Base-by-base conservation (phyloP, 192 early-diverging fungal species). In the Chytriomyces sp. region DNA sequence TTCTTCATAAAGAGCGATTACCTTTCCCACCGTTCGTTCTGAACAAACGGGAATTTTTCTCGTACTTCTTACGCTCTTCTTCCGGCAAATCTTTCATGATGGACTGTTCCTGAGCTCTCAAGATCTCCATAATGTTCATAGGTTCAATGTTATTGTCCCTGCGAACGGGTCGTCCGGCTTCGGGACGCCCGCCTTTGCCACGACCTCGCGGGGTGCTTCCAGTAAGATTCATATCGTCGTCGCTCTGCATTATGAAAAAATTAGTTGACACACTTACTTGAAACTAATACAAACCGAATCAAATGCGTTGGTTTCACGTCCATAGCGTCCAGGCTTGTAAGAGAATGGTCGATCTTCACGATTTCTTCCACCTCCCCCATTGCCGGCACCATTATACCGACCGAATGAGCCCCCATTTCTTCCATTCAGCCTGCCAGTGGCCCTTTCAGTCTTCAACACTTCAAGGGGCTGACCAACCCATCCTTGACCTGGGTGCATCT, bases 61-160 rank as follows among this genome's bases (percentile, higher is more conserved):
- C 60, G 28, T 61, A 63, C 44, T 73, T 64, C 14, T 64, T 61
- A 5, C 60, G 17, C 49, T 73, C 71, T 52, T 73, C 71, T 19
- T 61, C 71, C 0, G 71, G 71, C 34, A 73, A 53, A 52, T 73
- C 71, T 61, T 73, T 73, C 62, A 73, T 22, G 30, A 73, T 54
- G 1, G 71, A 19, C 7, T 28, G 33, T 33, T 73, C 71, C 49
- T 73, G 71, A 12, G 58, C 40, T 34, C 71, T n/a, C 36, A 73
- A n/a, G 32, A 73, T 54, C 38, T 73, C 71, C 59, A 55, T 63
- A 30, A 73, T 61, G 30, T 73, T 73, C 8, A 73, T 36, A 19
- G 71, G 71, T 19, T 73, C 71, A 53, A 73, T 39, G 60, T 22
- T 30, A 22, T 53, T 54, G 17, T 49, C 49, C 6, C 66, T 52